Conservation (phyloP, 1,284 basidiomycete genomes). For the Vanrija sp. region DNA sequence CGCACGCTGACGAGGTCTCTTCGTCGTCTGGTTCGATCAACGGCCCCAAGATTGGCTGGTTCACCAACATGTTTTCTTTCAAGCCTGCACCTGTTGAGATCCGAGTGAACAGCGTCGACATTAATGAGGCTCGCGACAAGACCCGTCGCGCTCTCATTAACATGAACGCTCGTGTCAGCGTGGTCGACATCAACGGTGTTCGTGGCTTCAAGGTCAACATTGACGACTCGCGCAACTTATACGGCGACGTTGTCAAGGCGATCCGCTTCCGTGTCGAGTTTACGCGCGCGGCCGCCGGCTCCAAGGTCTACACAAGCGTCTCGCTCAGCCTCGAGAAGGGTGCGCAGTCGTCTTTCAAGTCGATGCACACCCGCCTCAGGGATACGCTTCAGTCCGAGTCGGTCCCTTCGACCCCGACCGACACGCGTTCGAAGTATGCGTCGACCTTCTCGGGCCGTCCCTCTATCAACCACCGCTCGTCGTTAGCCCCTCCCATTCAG, state of each 20-base stretch:
- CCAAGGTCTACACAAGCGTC: conserved; percentile 35
- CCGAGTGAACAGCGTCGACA: conserved; percentile 34
- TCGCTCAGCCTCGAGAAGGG: conserved; percentile 47
- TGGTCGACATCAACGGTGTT: conserved; percentile 39
- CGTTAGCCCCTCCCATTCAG: no score
- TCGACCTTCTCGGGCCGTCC: no score
- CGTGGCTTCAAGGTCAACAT: conserved; percentile 40
- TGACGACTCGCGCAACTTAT: conserved; percentile 27
- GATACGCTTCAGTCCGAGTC: conserved; percentile 10
- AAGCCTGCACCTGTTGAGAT: conserved; percentile 62
- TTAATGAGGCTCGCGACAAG: conserved; percentile 37
- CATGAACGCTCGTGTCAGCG: conserved; percentile 33
- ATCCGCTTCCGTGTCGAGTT: conserved; percentile 48
- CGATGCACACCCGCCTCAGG: conserved; percentile 21
- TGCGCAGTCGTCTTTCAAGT: conserved; percentile 45
- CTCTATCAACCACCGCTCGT: no score
- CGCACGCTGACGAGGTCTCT: neutral
- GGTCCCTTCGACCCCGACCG: neutral
- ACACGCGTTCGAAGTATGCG: no score
- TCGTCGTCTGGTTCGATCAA: conserved; percentile 2
- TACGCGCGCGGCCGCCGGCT: conserved; percentile 24
- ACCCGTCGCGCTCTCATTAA: conserved; percentile 28
- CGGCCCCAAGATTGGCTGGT: conserved; percentile 68
- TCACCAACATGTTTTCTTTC: conserved; percentile 82
- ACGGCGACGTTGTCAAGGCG: conserved; percentile 32